Conservation (phyloP, 2,329 filamentous ascomycete genomes). For the Apiospora rasikravindrae region DNA sequence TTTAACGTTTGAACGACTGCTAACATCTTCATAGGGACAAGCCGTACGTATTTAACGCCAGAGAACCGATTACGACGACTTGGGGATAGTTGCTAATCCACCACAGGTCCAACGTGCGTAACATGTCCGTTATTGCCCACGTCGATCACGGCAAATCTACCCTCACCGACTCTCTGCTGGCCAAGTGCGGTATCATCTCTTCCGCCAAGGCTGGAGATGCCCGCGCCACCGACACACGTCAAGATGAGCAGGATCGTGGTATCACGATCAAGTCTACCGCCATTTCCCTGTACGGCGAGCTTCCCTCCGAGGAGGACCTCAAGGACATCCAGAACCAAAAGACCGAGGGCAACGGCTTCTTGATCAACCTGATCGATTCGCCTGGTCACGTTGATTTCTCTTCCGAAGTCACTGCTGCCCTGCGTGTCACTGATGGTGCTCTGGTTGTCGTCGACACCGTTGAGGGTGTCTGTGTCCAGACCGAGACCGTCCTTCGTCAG, state of each 20-base stretch:
- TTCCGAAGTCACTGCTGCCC: slow-evolving; percentile 97
- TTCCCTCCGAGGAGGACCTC: slow-evolving; percentile 81
- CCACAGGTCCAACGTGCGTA: slow-evolving; percentile 16
- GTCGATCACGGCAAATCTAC: slow-evolving; percentile 99
- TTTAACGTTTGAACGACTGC: background rate
- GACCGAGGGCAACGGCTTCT: slow-evolving; percentile 92
- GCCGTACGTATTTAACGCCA: background rate
- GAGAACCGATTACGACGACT: background rate
- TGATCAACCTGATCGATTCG: slow-evolving; percentile 99
- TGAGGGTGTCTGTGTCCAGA: slow-evolving; percentile 99
- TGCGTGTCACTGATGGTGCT: slow-evolving; percentile 99
- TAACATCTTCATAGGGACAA: background rate
- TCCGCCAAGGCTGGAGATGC: slow-evolving; percentile 95
- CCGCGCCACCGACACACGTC: slow-evolving; percentile 94
- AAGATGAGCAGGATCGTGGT: slow-evolving; percentile 99
- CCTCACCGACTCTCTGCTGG: slow-evolving; percentile 97
- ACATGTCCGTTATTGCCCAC: slow-evolving; percentile 64
- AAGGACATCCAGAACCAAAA: slow-evolving; percentile 92
- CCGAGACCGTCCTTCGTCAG: slow-evolving; percentile 98
- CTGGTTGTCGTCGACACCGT: slow-evolving; percentile 99
- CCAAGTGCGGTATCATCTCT: slow-evolving; percentile 99
- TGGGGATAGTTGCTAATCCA: background rate
- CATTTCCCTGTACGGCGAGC: slow-evolving; percentile 94
- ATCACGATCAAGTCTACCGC: slow-evolving; percentile 99
- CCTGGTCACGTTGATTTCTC: slow-evolving; percentile 99